Percentiles rank a stretch among this genome's conserved stretches.
phyloP scores from a whole-genome alignment of 2,329 filamentous ascomycete species.

The Ilyonectria destructans region DNA sequence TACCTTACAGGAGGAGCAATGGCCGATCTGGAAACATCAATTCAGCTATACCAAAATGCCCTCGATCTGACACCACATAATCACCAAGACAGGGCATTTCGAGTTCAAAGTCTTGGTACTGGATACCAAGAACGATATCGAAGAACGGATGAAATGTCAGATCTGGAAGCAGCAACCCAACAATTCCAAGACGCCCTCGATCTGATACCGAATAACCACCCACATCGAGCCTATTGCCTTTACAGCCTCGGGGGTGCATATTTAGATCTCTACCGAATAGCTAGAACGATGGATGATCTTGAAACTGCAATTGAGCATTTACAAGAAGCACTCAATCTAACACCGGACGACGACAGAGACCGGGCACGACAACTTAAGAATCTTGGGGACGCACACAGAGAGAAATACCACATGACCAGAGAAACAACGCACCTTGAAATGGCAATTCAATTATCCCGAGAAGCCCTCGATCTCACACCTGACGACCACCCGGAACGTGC shows the following conservation, averaged over 20 bases:
- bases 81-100: background rate
- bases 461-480: background rate
- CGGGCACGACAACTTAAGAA: background rate
- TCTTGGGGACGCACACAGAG: background rate
- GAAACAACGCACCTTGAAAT: background rate
- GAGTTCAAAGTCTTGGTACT: background rate
- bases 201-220: background rate
- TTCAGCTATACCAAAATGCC: background rate
- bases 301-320: background rate
- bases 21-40: background rate
- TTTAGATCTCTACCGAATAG: background rate
- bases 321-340: background rate
- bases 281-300: background rate
- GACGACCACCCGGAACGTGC: background rate
- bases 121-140: background rate
- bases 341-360: background rate
- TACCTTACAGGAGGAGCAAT: background rate
- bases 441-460: background rate
- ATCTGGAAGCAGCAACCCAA: background rate
- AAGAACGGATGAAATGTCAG: background rate
- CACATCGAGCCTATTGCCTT: background rate
- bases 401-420: background rate
- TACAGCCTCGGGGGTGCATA: background rate
- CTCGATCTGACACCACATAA: background rate
- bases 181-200: background rate